Evolutionary conservation across 306 rosid genomes (phyloP).

Genomic region (Prosopis cineraria): DNA sequence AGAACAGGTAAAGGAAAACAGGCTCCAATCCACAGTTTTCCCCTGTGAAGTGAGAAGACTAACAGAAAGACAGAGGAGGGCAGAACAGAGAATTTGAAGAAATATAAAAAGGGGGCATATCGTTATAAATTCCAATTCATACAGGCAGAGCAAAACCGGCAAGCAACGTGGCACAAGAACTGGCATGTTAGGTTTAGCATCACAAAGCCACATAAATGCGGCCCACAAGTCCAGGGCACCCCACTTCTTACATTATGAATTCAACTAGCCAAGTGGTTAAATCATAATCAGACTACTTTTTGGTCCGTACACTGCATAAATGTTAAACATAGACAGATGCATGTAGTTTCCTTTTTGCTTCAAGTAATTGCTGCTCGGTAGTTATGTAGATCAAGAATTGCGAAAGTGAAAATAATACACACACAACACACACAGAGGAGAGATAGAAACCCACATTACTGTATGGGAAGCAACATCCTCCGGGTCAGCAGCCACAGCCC

Average conservation of each 20-base stretch:
- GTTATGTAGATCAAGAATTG: conserved; percentile 16
- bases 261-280: neutral
- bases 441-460: conserved; percentile 63
- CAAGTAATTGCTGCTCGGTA: neutral
- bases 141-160: conserved; percentile 27
- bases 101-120: neutral
- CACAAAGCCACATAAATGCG: conserved; percentile 28
- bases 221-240: conserved; percentile 24
- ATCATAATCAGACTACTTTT: neutral
- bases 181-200: conserved; percentile 39
- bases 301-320: conserved; percentile 38
- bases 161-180: conserved; percentile 26
- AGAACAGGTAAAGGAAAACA: neutral
- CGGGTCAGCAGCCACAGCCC: conserved; percentile 47
- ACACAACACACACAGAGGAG: no score
- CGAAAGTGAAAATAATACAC: conserved; percentile 15
- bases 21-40: neutral
- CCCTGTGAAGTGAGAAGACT: neutral
- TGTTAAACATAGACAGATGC: conserved; percentile 14
- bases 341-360: conserved; percentile 30
- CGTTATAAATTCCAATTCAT: conserved; percentile 23
- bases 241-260: conserved; percentile 11
- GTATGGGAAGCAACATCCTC: conserved; percentile 58
- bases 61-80: conserved; percentile 1
- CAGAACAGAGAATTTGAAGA: neutral